phyloP scores from a whole-genome alignment of 345 rosid genomes.

The Bretschneidera sinensis region DNA sequence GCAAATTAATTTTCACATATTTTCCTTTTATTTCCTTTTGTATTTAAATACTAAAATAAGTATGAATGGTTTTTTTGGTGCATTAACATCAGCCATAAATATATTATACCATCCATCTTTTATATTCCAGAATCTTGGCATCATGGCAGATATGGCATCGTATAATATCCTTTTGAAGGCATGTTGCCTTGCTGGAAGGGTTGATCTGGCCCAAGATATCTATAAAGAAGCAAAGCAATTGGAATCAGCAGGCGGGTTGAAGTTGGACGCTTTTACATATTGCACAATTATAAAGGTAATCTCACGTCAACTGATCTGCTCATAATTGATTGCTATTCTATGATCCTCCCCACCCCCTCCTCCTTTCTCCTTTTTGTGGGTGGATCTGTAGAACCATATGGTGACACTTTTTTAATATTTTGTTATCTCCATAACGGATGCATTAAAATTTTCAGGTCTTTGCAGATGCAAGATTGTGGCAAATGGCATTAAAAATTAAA shows the following conservation, averaged over 20 bases:
- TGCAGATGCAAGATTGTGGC: slow-evolving; percentile 89
- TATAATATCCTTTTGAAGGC: slow-evolving; percentile 89
- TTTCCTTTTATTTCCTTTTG: too few relatives aligned
- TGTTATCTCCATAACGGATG: slow-evolving; percentile 4
- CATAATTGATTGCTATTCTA: slow-evolving; percentile 7
- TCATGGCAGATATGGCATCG: slow-evolving; percentile 70
- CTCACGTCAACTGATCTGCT: not conserved
- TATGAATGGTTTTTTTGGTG: not conserved
- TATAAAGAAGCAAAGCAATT: slow-evolving; percentile 66
- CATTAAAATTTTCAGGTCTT: slow-evolving; percentile 50
- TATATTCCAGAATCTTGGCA: slow-evolving; percentile 51
- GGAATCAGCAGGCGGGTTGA: slow-evolving; percentile 57
- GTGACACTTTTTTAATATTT: not conserved
- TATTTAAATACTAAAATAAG: too few relatives aligned
- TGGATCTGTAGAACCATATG: not conserved
- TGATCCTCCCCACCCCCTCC: slow-evolving; percentile 1
- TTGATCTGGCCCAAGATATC: slow-evolving; percentile 80
- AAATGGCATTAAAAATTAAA: slow-evolving; percentile 76
- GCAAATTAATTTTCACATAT: not conserved
- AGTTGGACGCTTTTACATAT: slow-evolving; percentile 84
- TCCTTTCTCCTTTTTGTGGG: not conserved
- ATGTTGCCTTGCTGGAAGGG: slow-evolving; percentile 75
- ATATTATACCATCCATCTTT: not conserved
- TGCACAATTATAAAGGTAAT: slow-evolving; percentile 85
- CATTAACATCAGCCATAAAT: not conserved